phyloP scores from a whole-genome alignment of 2,329 filamentous ascomycete genomes.

The Monosporascus sp. region DNA sequence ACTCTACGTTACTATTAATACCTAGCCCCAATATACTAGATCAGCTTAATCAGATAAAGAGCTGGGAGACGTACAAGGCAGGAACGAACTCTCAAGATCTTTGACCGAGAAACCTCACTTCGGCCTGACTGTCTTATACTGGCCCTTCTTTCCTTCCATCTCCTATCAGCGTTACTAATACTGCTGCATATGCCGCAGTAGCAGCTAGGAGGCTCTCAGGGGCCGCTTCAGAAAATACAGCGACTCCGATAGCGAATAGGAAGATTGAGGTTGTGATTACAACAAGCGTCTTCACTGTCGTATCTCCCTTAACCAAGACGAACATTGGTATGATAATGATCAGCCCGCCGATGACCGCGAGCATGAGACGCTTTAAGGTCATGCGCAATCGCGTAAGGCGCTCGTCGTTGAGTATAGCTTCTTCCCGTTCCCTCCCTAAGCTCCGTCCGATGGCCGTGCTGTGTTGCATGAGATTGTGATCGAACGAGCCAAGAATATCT shows the following conservation, averaged over 20 bases:
- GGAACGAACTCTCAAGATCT: no score
- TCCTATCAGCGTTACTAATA: no score
- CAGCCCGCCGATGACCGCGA: conserved; percentile 6
- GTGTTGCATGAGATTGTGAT: conserved; percentile 7
- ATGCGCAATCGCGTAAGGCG: neutral
- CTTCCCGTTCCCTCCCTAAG: conserved; percentile 4
- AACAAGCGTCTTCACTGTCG: conserved; percentile 1
- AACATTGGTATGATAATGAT: conserved; percentile 9
- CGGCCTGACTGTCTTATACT: no score
- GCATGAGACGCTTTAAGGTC: conserved; percentile 2
- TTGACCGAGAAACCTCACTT: no score
- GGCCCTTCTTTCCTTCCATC: no score
- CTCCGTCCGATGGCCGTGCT: conserved; percentile 5
- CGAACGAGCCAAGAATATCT: conserved; percentile 6
- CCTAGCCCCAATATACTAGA: no score
- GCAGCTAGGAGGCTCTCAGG: conserved; percentile 5
- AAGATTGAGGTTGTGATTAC: conserved; percentile 5
- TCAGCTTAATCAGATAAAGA: no score
- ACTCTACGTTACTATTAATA: no score
- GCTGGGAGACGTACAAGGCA: no score
- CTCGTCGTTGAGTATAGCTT: conserved; percentile 2
- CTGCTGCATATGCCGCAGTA: conserved; percentile 1
- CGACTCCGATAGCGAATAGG: conserved; percentile 3
- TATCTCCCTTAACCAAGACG: conserved; percentile 4
- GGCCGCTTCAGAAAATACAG: conserved; percentile 4